Conservation (phyloP, 371 early-diverging fungal species). For the Rhizopus stolonifer region DNA sequence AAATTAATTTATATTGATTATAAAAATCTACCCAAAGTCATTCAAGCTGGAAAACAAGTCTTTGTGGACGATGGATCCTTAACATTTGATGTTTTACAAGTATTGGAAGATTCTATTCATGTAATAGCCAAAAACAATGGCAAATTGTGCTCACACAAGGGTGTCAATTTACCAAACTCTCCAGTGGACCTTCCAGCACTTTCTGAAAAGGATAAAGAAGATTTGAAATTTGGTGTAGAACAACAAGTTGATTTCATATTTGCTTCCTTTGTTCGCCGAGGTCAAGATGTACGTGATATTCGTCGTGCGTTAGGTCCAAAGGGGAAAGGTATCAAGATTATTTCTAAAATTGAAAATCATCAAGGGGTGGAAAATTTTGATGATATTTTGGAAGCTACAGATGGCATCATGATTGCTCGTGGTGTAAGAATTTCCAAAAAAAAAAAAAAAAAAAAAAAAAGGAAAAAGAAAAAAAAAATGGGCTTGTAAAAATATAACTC, state of each 20-base stretch:
- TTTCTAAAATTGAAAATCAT: slow-evolving; percentile 95
- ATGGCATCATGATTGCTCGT: slow-evolving; percentile 99
- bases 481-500: slow-evolving; percentile 3
- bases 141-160: slow-evolving; percentile 77
- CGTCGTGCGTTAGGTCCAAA: slow-evolving; percentile 76
- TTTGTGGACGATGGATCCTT: slow-evolving; percentile 88
- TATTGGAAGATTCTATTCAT: slow-evolving; percentile 56
- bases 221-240: slow-evolving; percentile 91
- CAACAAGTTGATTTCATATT: slow-evolving; percentile 95
- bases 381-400: slow-evolving; percentile 91
- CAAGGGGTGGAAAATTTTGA: slow-evolving; percentile 97
- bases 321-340: slow-evolving; percentile 88
- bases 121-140: slow-evolving; percentile 79
- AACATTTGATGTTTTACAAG: slow-evolving; percentile 77
- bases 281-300: slow-evolving; percentile 85
- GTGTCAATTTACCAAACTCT: slow-evolving; percentile 88
- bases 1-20: slow-evolving; percentile 86
- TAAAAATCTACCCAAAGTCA: slow-evolving; percentile 81
- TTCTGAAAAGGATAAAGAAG: slow-evolving; percentile 91
- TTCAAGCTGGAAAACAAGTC: slow-evolving; percentile 80
- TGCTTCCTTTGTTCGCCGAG: slow-evolving; percentile 95
- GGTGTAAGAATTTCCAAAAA: no score
- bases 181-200: slow-evolving; percentile 90
- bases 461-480: no score
- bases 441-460: no score